Conservation (phyloP, 2,329 filamentous ascomycete genomes). For the Aspergillus sp. region DNA sequence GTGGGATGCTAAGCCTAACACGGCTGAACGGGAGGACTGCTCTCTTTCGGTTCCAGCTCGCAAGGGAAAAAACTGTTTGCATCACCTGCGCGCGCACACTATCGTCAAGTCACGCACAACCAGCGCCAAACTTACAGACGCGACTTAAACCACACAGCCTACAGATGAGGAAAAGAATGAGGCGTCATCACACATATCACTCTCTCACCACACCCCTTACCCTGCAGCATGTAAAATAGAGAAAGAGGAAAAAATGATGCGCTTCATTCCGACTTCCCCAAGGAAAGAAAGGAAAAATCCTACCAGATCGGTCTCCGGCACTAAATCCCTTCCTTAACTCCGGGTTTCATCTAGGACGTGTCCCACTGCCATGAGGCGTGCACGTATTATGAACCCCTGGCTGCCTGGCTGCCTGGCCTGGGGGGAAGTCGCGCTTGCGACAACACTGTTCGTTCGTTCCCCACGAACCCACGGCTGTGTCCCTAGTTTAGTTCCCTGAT, state of each 20-base stretch:
- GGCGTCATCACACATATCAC: not conserved
- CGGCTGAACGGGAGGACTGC: not conserved
- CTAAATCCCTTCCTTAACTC: not conserved
- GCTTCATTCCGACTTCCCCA: not conserved
- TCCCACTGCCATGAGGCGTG: not conserved
- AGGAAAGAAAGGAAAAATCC: too few relatives aligned
- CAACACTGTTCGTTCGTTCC: slow-evolving; percentile 15
- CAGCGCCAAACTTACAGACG: not conserved
- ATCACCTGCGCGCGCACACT: not conserved
- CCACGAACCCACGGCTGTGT: slow-evolving; percentile 18
- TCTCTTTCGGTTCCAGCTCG: not conserved
- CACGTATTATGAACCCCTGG: not conserved
- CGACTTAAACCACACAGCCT: too few relatives aligned
- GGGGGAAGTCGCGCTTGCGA: not conserved
- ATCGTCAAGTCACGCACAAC: not conserved
- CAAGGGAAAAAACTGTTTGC: not conserved
- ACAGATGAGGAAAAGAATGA: not conserved
- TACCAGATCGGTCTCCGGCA: not conserved
- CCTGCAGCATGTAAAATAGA: not conserved
- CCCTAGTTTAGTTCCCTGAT: slow-evolving; percentile 17
- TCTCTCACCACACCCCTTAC: not conserved
- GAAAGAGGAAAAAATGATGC: not conserved
- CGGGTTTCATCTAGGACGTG: not conserved
- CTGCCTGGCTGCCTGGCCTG: slow-evolving; percentile 16
- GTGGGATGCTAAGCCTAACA: not conserved